A percentile compares a stretch with the other conserved stretches of the same genome.
phyloP scores from a whole-genome alignment of 1,284 basidiomycete species.

The Rhodotorula sp. region DNA sequence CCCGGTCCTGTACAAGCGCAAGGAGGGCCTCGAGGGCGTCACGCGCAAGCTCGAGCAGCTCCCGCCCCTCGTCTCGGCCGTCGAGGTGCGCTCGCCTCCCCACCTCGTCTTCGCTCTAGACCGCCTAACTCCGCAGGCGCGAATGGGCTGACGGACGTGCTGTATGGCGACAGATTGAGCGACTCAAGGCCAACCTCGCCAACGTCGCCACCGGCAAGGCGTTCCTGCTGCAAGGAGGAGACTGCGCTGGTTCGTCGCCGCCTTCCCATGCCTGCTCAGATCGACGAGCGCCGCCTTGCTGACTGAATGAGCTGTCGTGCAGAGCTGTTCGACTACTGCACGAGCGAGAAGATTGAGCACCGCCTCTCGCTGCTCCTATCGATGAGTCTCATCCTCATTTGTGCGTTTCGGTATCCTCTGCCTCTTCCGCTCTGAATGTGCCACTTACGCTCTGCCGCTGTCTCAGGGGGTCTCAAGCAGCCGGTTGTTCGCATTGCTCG shows the following conservation, averaged over 20 bases:
- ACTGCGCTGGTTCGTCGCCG: constrained; percentile 71
- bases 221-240: constrained; percentile 93
- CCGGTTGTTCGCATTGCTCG: constrained; percentile 90
- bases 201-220: constrained; percentile 83
- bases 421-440: too few relatives aligned
- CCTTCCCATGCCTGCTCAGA: not conserved
- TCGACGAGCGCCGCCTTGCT: not conserved
- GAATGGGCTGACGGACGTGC: too few relatives aligned
- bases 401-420: not conserved
- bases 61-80: constrained; percentile 83
- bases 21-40: constrained; percentile 56
- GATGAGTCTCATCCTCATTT: constrained; percentile 75
- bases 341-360: constrained; percentile 83
- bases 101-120: not conserved
- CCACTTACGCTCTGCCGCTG: not conserved
- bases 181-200: constrained; percentile 73
- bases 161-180: constrained; percentile 67
- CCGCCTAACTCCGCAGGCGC: not conserved
- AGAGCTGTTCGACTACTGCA: constrained; percentile 54
- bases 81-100: constrained; percentile 64
- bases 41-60: constrained; percentile 71
- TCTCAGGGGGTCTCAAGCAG: constrained; percentile 38
- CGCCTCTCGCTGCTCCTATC: constrained; percentile 93
- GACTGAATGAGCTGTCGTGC: not conserved
- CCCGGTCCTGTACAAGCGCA: constrained; percentile 53